Percentiles rank a stretch among this genome's conserved stretches.
Conservation (phyloP, 1,139 yeast species). For the Yamadazyma blattariae region DNA sequence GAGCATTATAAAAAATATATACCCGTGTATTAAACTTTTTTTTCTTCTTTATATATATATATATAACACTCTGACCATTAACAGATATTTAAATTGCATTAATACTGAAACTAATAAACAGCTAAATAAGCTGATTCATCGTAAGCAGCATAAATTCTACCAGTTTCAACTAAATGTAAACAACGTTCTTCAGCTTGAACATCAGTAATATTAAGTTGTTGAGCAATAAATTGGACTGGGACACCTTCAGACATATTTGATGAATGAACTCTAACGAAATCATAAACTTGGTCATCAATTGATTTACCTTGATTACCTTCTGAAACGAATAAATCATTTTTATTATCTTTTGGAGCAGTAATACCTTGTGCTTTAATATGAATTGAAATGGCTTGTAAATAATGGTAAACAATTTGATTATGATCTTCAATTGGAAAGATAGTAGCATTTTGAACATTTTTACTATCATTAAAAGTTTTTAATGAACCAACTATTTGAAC, state of each 20-base stretch:
- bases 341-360: conserved; percentile 10
- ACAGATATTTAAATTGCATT: too few relatives aligned
- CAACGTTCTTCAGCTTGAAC: conserved; percentile 50
- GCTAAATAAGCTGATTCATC: conserved; percentile 63
- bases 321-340: conserved; percentile 44
- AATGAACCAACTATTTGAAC: conserved; percentile 72
- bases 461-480: conserved; percentile 66
- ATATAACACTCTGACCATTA: too few relatives aligned
- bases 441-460: conserved; percentile 62
- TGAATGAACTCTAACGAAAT: conserved; percentile 49
- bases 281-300: conserved; percentile 41
- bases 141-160: conserved; percentile 63
- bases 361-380: conserved; percentile 56
- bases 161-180: conserved; percentile 57
- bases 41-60: too few relatives aligned
- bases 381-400: conserved; percentile 64
- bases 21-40: not conserved
- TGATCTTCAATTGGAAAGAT: conserved; percentile 62
- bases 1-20: not conserved
- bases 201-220: conserved; percentile 48
- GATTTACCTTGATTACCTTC: conserved; percentile 20
- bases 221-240: conserved; percentile 59
- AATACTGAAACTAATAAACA: too few relatives aligned
- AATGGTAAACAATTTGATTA: conserved; percentile 76
- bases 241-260: conserved; percentile 72